A percentile compares a stretch with the other conserved stretches of the same genome.
These are phyloP conservation scores for Trametes pubescens DNA, from an alignment of 1,284 basidiomycete genomes.

Conservation along the genomic window DNA sequence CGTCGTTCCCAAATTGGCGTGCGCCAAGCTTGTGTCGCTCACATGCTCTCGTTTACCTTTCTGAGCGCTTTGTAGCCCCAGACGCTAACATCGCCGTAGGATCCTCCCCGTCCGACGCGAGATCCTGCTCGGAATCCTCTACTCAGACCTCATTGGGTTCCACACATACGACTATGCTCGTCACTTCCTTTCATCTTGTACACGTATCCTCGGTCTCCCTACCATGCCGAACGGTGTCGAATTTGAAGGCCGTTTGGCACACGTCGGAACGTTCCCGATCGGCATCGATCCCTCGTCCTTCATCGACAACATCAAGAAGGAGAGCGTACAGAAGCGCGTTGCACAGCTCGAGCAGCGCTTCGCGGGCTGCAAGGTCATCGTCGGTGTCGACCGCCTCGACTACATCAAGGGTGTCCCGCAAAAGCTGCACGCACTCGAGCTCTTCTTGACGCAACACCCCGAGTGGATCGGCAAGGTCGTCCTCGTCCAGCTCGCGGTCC, in stretches of 20 bases:
- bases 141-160: constrained; percentile 98
- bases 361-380: constrained; percentile 95
- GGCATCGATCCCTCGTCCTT: constrained; percentile 97
- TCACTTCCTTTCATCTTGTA: constrained; percentile 98
- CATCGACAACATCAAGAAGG: constrained; percentile 84
- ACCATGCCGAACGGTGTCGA: constrained; percentile 99
- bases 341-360: constrained; percentile 88
- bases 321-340: constrained; percentile 83
- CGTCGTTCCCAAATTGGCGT: constrained; percentile 10
- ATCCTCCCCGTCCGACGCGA: constrained; percentile 97
- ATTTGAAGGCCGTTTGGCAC: constrained; percentile 93
- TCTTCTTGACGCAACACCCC: constrained; percentile 96
- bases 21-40: constrained; percentile 18
- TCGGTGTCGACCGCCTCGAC: constrained; percentile 97
- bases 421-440: constrained; percentile 95
- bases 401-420: constrained; percentile 99
- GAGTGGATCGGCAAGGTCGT: constrained; percentile 99
- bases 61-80: constrained; percentile 1
- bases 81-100: constrained; percentile 49
- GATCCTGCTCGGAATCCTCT: constrained; percentile 93
- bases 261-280: constrained; percentile 98
- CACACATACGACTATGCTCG: constrained; percentile 99
- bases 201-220: constrained; percentile 93
- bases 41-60: constrained; percentile 13
- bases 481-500: constrained; percentile 95